These are phyloP conservation scores for Paecilomyces dactylethromorphus DNA, from an alignment of 2,329 filamentous ascomycete genomes.

Conservation along the genomic window DNA sequence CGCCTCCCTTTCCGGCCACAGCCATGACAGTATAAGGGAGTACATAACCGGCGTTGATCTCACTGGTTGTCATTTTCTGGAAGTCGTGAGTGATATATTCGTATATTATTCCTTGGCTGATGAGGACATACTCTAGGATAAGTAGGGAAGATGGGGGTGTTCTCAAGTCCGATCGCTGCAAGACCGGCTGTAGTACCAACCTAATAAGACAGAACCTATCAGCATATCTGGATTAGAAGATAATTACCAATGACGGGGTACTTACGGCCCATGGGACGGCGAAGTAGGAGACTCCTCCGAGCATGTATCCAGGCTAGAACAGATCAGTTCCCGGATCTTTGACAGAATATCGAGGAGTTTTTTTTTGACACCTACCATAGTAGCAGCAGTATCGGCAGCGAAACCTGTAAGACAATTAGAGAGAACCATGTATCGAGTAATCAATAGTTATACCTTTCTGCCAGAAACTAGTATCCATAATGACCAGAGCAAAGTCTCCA, in stretches of 20 bases:
- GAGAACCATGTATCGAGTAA: neutral
- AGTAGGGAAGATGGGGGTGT: slow-evolving; percentile 1
- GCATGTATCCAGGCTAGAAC: slow-evolving; percentile 5
- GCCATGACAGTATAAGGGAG: slow-evolving; percentile 6
- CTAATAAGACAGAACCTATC: neutral
- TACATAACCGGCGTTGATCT: slow-evolving; percentile 5
- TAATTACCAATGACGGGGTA: neutral
- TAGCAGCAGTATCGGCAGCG: slow-evolving; percentile 5
- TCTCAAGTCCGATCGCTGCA: slow-evolving; percentile 3
- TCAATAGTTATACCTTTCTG: neutral
- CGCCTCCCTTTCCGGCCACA: slow-evolving; percentile 3
- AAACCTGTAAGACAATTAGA: slow-evolving; percentile 1
- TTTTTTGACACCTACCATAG: slow-evolving; percentile 2
- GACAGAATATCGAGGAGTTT: neutral
- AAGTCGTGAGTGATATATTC: neutral
- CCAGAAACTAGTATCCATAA: slow-evolving; percentile 7
- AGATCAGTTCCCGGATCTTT: neutral
- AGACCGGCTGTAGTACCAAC: slow-evolving; percentile 4
- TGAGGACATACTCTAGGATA: slow-evolving; percentile 1
- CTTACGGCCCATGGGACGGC: slow-evolving; percentile 4
- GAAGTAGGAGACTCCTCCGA: slow-evolving; percentile 4
- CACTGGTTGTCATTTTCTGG: slow-evolving; percentile 3
- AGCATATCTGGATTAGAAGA: neutral
- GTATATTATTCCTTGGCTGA: neutral
- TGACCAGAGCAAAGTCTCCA: slow-evolving; percentile 5